Evolutionary conservation across 345 rosid species (phyloP).

Genomic region (Salix koriyanagi): DNA sequence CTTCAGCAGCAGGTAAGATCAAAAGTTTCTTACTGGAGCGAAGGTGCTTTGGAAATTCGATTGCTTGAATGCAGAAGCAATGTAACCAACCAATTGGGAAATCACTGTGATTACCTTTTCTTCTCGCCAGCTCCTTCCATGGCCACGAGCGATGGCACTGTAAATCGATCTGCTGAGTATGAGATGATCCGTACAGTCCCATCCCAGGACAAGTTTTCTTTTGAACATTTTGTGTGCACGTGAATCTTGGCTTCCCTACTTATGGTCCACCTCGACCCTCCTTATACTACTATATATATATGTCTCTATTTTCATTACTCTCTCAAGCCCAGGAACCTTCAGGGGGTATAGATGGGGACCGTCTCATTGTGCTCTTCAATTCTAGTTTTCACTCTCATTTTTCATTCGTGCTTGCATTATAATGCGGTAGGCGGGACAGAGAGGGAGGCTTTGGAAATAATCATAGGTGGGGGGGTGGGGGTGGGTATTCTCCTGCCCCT

Average conservation of each 20-base stretch:
- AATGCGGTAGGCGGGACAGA: background rate
- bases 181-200: background rate
- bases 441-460: slow-evolving; percentile 25
- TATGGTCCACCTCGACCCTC: background rate
- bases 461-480: slow-evolving; percentile 9
- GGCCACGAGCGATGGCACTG: too few species aligned
- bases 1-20: too few species aligned
- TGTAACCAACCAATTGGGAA: too few species aligned
- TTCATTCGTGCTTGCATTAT: slow-evolving; percentile 1
- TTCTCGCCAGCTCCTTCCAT: too few species aligned
- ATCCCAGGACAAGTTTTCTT: background rate
- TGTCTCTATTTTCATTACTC: background rate
- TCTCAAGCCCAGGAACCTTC: background rate
- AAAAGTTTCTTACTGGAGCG: too few species aligned
- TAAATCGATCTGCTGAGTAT: background rate
- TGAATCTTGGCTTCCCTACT: background rate
- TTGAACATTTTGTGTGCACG: background rate
- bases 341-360: slow-evolving; percentile 8
- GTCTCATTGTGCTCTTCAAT: background rate
- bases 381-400: slow-evolving; percentile 1
- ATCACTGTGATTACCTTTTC: too few species aligned
- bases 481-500: slow-evolving; percentile 13
- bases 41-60: too few species aligned
- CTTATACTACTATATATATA: too few species aligned
- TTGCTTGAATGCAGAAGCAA: too few species aligned